phyloP scores from a whole-genome alignment of 257 asterid species.

The Capsicum chinense region DNA sequence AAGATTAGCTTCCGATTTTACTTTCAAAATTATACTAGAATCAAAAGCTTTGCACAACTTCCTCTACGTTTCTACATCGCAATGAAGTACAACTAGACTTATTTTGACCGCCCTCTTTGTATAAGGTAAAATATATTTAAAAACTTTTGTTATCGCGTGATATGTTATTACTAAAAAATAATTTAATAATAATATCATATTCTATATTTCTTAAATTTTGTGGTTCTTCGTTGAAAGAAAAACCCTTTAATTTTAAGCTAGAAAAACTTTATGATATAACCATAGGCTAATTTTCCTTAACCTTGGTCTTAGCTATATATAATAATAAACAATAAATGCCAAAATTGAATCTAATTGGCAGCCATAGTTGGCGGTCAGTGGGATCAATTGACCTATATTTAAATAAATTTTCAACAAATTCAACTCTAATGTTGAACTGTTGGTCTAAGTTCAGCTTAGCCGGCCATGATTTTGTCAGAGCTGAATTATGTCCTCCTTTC shows the following conservation, averaged over 20 bases:
- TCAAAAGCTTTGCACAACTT: neutral
- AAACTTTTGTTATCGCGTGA: neutral
- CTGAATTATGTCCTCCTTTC: neutral
- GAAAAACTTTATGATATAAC: neutral
- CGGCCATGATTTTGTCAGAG: conserved; percentile 4
- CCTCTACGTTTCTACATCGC: too few species aligned
- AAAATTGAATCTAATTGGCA: neutral
- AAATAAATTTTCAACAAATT: neutral
- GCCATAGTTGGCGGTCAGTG: neutral
- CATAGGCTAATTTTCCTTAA: neutral
- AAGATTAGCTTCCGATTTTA: neutral
- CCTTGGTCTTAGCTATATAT: neutral
- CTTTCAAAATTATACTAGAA: neutral
- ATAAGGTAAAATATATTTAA: neutral
- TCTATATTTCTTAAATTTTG: neutral
- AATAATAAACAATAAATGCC: neutral
- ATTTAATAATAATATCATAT: neutral
- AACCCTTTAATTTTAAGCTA: too few species aligned
- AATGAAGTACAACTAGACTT: neutral
- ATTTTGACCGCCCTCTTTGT: neutral
- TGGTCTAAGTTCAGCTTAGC: neutral
- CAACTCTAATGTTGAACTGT: neutral
- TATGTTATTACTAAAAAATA: neutral
- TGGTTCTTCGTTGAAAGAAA: neutral
- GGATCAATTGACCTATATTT: conserved; percentile 10